Conservation (phyloP, 495 filamentous ascomycete species). For the Immersiella caudata region DNA sequence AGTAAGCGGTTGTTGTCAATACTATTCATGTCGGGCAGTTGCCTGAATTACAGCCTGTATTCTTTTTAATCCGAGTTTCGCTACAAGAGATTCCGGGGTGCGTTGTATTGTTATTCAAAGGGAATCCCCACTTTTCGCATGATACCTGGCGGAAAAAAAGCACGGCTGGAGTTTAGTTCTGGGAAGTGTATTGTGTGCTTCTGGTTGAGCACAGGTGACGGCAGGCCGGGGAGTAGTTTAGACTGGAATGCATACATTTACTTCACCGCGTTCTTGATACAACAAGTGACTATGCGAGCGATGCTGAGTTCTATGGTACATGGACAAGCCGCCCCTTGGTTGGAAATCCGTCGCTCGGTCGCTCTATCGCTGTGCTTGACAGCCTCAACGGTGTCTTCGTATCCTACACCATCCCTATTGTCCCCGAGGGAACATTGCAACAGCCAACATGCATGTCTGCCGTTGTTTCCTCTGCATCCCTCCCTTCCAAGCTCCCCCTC, state of each 20-base stretch:
- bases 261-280: background rate
- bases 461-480: background rate
- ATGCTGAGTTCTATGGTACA: background rate
- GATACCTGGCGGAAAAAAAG: conserved; percentile 26
- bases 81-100: conserved; percentile 2
- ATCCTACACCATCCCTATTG: background rate
- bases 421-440: background rate
- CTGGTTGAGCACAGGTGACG: conserved; percentile 12
- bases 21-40: background rate
- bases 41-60: conserved; percentile 27
- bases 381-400: background rate
- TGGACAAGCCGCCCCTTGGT: background rate
- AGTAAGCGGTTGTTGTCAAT: background rate
- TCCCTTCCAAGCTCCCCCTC: conserved; percentile 11
- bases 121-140: conserved; percentile 24
- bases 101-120: conserved; percentile 24
- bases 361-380: background rate
- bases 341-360: background rate
- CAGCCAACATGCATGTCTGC: conserved; percentile 2
- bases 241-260: background rate
- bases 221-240: background rate
- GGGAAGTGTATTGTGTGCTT: background rate
- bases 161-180: conserved; percentile 9
- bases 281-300: background rate
- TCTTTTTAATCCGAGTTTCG: conserved; percentile 17